Evolutionary conservation across 176 grass and related monocot species (phyloP).

Genomic region (Olyra latifolia): DNA sequence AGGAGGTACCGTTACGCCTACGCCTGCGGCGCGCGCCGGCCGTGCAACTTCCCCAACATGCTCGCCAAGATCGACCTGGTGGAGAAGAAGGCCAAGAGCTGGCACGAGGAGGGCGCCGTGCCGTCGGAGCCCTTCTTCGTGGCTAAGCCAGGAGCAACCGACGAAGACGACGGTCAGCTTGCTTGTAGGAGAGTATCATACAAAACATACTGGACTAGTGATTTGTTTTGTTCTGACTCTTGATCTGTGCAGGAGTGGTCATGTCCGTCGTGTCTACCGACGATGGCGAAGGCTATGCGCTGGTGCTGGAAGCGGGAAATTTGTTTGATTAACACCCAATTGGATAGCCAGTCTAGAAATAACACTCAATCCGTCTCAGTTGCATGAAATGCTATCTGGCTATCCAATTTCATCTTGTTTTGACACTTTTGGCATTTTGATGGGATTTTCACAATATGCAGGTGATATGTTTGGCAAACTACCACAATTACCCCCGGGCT

Average conservation of each 20-base stretch:
- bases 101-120: slow-evolving; percentile 87
- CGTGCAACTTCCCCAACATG: slow-evolving; percentile 99
- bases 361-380: no score
- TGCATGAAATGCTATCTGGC: no score
- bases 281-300: slow-evolving; percentile 70
- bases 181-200: no score
- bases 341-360: no score
- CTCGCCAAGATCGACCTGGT: slow-evolving; percentile 90
- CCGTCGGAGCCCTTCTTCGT: slow-evolving; percentile 96
- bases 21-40: slow-evolving; percentile 81
- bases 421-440: no score
- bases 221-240: no score
- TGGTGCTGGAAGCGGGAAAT: slow-evolving; percentile 95
- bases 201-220: no score
- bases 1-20: slow-evolving; percentile 87
- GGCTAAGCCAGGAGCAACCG: slow-evolving; percentile 61
- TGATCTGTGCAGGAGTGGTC: slow-evolving; percentile 53
- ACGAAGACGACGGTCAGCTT: slow-evolving; percentile 88
- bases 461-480: no score
- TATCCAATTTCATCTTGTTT: no score
- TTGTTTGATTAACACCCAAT: no score
- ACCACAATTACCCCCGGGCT: no score
- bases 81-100: slow-evolving; percentile 82
- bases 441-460: no score
- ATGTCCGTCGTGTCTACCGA: slow-evolving; percentile 87